Conservation (phyloP, 2,329 filamentous ascomycete species). For the Penicillium sp. region DNA sequence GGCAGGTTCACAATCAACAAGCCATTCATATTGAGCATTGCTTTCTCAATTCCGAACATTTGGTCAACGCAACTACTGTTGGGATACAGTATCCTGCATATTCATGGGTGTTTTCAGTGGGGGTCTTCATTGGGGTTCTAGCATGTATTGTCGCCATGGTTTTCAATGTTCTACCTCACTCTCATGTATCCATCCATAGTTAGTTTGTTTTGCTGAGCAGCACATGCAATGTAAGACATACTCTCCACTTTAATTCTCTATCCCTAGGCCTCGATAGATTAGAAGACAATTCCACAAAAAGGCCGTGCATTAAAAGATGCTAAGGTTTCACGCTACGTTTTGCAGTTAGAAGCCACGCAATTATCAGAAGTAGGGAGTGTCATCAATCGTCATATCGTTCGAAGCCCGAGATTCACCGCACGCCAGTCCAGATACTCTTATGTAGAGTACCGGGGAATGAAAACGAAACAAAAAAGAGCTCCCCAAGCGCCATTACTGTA, state of each 20-base stretch:
- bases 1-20: neutral
- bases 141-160: neutral
- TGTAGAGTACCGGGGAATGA: neutral
- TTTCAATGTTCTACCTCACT: neutral
- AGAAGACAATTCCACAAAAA: neutral
- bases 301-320: neutral
- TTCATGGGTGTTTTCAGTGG: neutral
- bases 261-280: neutral
- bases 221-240: neutral
- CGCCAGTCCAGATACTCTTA: conserved; percentile 2
- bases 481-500: neutral
- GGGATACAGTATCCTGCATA: neutral
- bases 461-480: neutral
- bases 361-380: conserved; percentile 7
- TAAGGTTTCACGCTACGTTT: neutral
- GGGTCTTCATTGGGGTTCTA: conserved; percentile 2
- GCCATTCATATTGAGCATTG: neutral
- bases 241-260: neutral
- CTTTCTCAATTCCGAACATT: neutral
- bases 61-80: neutral
- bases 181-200: neutral
- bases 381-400: conserved; percentile 22
- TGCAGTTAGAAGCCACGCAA: neutral
- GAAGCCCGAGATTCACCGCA: neutral
- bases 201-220: neutral